Percentiles rank a stretch among this genome's conserved stretches.
phyloP scores from a whole-genome alignment of 2,329 filamentous ascomycete genomes.

The Chaetomiaceae sp. region DNA sequence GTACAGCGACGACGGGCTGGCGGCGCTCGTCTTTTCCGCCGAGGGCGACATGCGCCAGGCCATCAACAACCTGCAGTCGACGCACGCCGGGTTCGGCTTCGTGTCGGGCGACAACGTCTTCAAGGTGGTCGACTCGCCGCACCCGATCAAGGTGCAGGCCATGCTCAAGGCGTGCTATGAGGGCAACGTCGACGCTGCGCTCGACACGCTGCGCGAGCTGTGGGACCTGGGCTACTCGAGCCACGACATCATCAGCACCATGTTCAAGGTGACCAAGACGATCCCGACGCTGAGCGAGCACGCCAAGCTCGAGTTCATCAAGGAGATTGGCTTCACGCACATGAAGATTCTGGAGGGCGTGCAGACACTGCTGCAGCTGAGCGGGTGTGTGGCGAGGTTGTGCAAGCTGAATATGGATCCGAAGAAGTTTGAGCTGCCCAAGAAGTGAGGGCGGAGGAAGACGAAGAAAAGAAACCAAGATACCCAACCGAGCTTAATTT shows the following conservation, averaged over 20 bases:
- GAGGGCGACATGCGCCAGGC: slow-evolving; percentile 99
- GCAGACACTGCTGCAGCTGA: slow-evolving; percentile 89
- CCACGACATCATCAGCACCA: slow-evolving; percentile 97
- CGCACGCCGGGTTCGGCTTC: slow-evolving; percentile 88
- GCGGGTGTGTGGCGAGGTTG: slow-evolving; percentile 83
- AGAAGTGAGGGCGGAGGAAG: slow-evolving; percentile 30
- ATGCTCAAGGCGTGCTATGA: slow-evolving; percentile 98
- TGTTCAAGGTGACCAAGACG: slow-evolving; percentile 98
- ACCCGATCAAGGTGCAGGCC: slow-evolving; percentile 96
- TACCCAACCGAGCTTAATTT: slow-evolving; percentile 8
- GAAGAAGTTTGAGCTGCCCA: slow-evolving; percentile 59
- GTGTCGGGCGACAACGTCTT: slow-evolving; percentile 98
- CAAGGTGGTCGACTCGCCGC: slow-evolving; percentile 92
- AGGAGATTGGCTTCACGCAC: slow-evolving; percentile 97
- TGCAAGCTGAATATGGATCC: slow-evolving; percentile 97
- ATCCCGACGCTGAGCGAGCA: slow-evolving; percentile 90
- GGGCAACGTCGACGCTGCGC: slow-evolving; percentile 79
- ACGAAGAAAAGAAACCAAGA: background rate
- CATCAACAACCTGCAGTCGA: slow-evolving; percentile 97
- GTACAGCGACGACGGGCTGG: slow-evolving; percentile 88
- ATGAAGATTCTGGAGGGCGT: slow-evolving; percentile 99
- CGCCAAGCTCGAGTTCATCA: slow-evolving; percentile 94
- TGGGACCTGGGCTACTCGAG: slow-evolving; percentile 97
- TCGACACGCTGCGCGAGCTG: slow-evolving; percentile 82
- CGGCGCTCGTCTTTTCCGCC: slow-evolving; percentile 93